Conservation (phyloP, 345 rosid genomes). For the Reutealis trisperma region DNA sequence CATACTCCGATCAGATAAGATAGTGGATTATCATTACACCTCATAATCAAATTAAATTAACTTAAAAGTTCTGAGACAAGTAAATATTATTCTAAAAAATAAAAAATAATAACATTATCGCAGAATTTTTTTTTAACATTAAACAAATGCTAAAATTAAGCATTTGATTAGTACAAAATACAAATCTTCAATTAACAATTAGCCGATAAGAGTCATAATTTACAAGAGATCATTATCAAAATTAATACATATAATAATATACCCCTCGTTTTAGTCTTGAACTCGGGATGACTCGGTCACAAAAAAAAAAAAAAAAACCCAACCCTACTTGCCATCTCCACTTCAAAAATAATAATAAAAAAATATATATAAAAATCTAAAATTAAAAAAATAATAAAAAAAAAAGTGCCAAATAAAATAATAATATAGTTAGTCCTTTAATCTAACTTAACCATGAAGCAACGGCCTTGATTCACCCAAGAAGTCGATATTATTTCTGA, state of each 20-base stretch:
- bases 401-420: background rate
- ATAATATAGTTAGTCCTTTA: background rate
- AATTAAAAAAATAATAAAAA: background rate
- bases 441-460: slow-evolving; percentile 43
- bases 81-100: too few relatives aligned
- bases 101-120: too few relatives aligned
- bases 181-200: slow-evolving; percentile 3
- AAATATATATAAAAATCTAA: background rate
- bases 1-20: too few relatives aligned
- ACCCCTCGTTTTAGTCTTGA: background rate
- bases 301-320: background rate
- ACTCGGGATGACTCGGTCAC: slow-evolving; percentile 46
- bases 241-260: background rate
- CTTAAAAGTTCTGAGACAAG: too few relatives aligned
- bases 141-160: background rate
- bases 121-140: too few relatives aligned
- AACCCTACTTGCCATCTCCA: slow-evolving; percentile 40
- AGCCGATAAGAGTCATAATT: slow-evolving; percentile 28
- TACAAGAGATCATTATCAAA: slow-evolving; percentile 27
- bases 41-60: too few relatives aligned
- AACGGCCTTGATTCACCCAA: slow-evolving; percentile 62
- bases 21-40: too few relatives aligned
- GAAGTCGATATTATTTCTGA: slow-evolving; percentile 27
- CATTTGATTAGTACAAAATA: too few relatives aligned
- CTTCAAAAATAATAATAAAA: background rate